Base-by-base conservation (phyloP, 345 rosid species). In the Populus euphratica region DNA sequence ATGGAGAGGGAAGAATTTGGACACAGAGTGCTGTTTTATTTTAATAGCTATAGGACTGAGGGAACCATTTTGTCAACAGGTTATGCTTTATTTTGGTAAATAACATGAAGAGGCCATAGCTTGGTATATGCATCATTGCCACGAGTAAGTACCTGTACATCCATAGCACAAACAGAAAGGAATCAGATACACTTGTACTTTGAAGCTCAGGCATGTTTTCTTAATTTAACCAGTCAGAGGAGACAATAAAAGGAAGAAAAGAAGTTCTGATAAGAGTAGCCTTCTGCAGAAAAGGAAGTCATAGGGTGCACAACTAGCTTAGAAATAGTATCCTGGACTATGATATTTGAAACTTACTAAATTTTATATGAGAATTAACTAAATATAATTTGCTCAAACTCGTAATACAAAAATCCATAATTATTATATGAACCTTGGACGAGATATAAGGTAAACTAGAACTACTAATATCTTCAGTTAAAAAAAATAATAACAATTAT, bases 121-220 rank as follows among this genome's bases (percentile, higher is more conserved):
- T 89, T 64, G 92, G 93, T 52, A 87, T n/a, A 73, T 90, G 93
- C 85, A 88, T 76, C 33, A 86, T 76, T 12, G 86, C 93, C 73
- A 89, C 68, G 59, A 83, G 39, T 75, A 86, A 70, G 80, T 90
- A 88, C 93, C 93, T 87, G 87, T 70, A 83, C 44, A 70, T 50
- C 73, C 74, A 35, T n/a, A 61, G 36, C 17, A 47, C 50, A 47
- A 47, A 29, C 52, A 72, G 43, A 13, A 14, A 50, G 18, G 6
- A 62, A 54, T 23, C 52, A 50, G 21, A 41, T 31, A 69, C 41
- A 44, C 27, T n/a, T 25, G 11, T 8, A 7, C 4, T 12, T 36
- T 2, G 35, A n/a, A 21, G 17, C 41, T 14, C 63, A 44, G 38
- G 54, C 17, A 41, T 47, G 6, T 4, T 47, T 14, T 47, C 50